Conservation (phyloP, 768 basidiomycete species). For the Hortiboletus campestris region DNA sequence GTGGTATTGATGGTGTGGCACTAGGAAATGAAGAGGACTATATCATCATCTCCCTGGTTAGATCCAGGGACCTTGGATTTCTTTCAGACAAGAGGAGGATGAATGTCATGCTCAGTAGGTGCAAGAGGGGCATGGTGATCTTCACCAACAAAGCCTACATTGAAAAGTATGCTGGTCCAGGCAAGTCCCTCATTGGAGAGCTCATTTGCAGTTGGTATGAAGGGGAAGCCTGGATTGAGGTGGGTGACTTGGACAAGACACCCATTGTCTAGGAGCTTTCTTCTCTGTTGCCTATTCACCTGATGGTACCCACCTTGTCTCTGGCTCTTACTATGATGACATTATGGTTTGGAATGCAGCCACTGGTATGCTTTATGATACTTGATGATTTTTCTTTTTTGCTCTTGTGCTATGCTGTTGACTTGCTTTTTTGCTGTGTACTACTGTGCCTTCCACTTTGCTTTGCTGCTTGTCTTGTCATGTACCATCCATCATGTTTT, state of each 20-base stretch:
- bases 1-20: background rate
- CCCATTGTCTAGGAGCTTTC: conserved; percentile 14
- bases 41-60: conserved; percentile 70
- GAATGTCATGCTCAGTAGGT: conserved; percentile 87
- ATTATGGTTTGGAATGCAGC: too few species aligned
- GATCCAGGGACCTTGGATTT: conserved; percentile 65
- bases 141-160: conserved; percentile 63
- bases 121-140: conserved; percentile 77
- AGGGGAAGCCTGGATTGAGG: conserved; percentile 36
- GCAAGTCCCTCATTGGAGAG: conserved; percentile 42
- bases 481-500: conserved; percentile 12
- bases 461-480: background rate
- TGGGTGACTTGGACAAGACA: conserved; percentile 27
- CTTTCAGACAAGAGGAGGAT: conserved; percentile 61
- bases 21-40: conserved; percentile 82
- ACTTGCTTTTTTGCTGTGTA: conserved; percentile 19
- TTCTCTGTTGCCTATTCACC: background rate
- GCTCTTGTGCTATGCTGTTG: conserved; percentile 14
- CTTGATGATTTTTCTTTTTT: background rate
- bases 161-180: conserved; percentile 48
- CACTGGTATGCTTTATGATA: background rate
- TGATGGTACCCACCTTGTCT: too few species aligned
- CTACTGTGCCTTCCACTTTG: background rate
- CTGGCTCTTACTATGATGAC: too few species aligned
- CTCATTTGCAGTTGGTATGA: conserved; percentile 33